Base-by-base conservation (phyloP, 2,329 filamentous ascomycete species). In the Fusarium devonianum region DNA sequence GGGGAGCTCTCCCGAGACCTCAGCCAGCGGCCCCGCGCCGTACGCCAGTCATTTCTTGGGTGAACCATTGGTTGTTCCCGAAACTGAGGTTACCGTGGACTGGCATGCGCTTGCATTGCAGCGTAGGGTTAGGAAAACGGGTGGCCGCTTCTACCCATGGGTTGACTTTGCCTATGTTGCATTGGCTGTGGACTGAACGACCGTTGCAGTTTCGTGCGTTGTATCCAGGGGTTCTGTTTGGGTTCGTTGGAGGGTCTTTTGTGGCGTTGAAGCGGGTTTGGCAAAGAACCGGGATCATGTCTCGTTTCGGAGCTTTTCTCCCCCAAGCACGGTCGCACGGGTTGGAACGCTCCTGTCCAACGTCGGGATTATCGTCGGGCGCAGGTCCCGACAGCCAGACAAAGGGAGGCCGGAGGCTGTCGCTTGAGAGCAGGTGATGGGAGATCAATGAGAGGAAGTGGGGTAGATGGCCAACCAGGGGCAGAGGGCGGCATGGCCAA, bases 1-100 rank as follows among this genome's bases (percentile, higher is more conserved):
- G 52, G n/a, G n/a, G n/a, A n/a, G n/a, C n/a, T 39, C 53, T 54
- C 56, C 56, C 56, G 56, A 60, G 48, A 60, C 56, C 32, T 60
- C 52, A 50, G 29, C 48, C 47, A 29, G 38, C 52, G 40, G 40
- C 51, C 43, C 56, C 48, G 56, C 56, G 56, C 40, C 53, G 56
- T 60, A 33, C 34, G 52, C 52, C 56, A 54, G 52, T 60, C 43
- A 54, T 44, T 36, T 40, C 18, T 25, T 11, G 21, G 34, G 29
- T 42, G 48, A 39, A 53, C 39, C 39, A 60, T 60, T 60, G 56
- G 56, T 25, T 49, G 16, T 48, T 36, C 37, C 32, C 12, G 34
- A n/a, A 16, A 30, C 22, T 30, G 46, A 32, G 28, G 44, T n/a
- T 40, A 43, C 37, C 30, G 29, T 26, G 52, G 53, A 57, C 36